Base-by-base conservation (phyloP, 257 asterid genomes). In the Thymus mandschuricus region DNA sequence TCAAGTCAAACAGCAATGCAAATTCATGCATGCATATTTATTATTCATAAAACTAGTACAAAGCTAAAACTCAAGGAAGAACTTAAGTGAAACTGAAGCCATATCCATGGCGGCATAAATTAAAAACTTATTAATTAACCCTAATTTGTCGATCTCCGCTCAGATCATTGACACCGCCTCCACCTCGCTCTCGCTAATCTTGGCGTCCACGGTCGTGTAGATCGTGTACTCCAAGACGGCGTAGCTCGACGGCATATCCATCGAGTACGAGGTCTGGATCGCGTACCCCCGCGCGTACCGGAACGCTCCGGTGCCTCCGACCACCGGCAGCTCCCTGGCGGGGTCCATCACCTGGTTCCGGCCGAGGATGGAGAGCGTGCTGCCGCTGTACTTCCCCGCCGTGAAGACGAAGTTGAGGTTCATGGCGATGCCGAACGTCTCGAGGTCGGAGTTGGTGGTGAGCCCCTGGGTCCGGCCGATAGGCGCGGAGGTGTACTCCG, bases 241-340 rank as follows among this genome's bases (percentile, higher is more conserved):
- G 15, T 63, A 63, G 40, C 2, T 21, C 0, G 38, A 8, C 33
- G 3, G 3, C 0, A 21, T 0, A 8, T 63, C 28, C 10, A 35
- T 35, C n/a, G 49, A 61, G 4, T 41, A 6, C 3, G 66, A 38
- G 1, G n/a, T 38, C 34, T 61, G 66, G 15, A 67, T 10, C 0
- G 60, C 72, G 31, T 57, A 64, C 0, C 76, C 73, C 1, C 56
- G 64, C 0, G 77, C 73, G 11, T 38, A 46, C 0, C 73, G 73
- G 55, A 76, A 71, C 1, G 8, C 59, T 1, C 81, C 77, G 0
- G 74, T 57, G 1, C 81, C 81, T 1, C 77, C 76, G 7, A 30
- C 64, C 2, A 76, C 40, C 1, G 64, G 59, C 29, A 71, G 7
- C 68, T 76, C 81, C 21, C 65, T 64, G 8, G n/a, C 4, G 0